Percentiles rank a stretch among this genome's conserved stretches.
These are phyloP conservation scores for Talaromyces sp. DNA, from an alignment of 2,329 filamentous ascomycete species.

Conservation along the genomic window DNA sequence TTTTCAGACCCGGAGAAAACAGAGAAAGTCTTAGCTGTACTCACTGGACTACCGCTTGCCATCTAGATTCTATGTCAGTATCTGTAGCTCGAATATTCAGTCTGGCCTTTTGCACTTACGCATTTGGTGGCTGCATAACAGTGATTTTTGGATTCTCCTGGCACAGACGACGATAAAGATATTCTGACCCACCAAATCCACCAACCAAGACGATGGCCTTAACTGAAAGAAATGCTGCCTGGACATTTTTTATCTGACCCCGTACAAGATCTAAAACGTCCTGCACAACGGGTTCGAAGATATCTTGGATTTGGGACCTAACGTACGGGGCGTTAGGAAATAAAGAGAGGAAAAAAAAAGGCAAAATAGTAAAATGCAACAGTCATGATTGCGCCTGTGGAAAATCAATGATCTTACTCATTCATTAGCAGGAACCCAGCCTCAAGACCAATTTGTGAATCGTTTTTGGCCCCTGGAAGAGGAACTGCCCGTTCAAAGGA, in stretches of 20 bases:
- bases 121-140: constrained; percentile 28
- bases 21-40: neutral
- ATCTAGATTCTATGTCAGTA: constrained; percentile 12
- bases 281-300: constrained; percentile 24
- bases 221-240: neutral
- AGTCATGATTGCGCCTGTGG: neutral
- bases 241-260: constrained; percentile 15
- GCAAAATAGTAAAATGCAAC: neutral
- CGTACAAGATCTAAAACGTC: constrained; percentile 21
- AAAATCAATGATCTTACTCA: constrained; percentile 7
- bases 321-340: neutral
- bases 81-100: no score
- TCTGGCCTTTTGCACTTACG: constrained; percentile 14
- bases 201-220: constrained; percentile 34
- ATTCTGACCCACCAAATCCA: constrained; percentile 33
- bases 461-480: constrained; percentile 18
- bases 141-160: constrained; percentile 17
- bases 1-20: neutral
- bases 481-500: constrained; percentile 19
- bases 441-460: constrained; percentile 16
- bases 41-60: constrained; percentile 23
- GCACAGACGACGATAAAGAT: constrained; percentile 26
- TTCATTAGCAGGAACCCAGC: constrained; percentile 15
- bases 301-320: constrained; percentile 17
- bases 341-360: neutral